Conservation (phyloP, 2,329 filamentous ascomycete species). For the Alternaria conjuncta region DNA sequence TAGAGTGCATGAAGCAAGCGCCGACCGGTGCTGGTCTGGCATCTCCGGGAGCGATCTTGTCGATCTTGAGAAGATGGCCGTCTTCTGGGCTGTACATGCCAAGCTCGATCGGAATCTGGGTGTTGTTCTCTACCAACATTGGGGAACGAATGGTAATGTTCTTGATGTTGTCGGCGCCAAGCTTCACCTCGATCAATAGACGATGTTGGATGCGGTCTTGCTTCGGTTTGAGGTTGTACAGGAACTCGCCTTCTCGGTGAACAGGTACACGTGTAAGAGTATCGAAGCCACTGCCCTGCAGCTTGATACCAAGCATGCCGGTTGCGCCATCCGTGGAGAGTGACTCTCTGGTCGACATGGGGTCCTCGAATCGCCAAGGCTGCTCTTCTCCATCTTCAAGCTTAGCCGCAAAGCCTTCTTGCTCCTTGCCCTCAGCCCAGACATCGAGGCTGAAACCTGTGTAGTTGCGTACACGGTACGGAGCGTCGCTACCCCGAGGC, state of each 20-base stretch:
- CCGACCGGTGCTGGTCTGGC: conserved; percentile 89
- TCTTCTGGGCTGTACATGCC: conserved; percentile 88
- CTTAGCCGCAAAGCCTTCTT: conserved; percentile 74
- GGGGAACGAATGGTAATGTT: conserved; percentile 96
- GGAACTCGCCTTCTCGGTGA: conserved; percentile 89
- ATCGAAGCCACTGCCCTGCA: conserved; percentile 95
- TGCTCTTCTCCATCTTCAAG: conserved; percentile 88
- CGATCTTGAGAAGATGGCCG: conserved; percentile 92
- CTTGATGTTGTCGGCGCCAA: conserved; percentile 96
- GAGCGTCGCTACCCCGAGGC: conserved; percentile 86
- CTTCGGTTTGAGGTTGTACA: conserved; percentile 89
- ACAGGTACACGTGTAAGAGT: conserved; percentile 85
- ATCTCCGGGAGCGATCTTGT: conserved; percentile 94
- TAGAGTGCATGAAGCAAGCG: conserved; percentile 85
- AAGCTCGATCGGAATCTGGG: conserved; percentile 92
- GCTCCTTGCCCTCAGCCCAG: conserved; percentile 73
- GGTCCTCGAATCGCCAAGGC: conserved; percentile 96
- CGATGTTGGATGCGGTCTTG: conserved; percentile 86
- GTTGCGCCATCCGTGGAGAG: conserved; percentile 82
- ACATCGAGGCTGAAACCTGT: conserved; percentile 90
- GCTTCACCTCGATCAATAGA: conserved; percentile 86
- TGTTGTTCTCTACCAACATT: conserved; percentile 91
- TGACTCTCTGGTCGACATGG: conserved; percentile 94
- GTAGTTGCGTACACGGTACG: conserved; percentile 92
- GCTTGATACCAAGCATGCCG: conserved; percentile 78